Evolutionary conservation across 108 stramenopile genomes (phyloP).

Genomic region (Cyclotella kingstonii): DNA sequence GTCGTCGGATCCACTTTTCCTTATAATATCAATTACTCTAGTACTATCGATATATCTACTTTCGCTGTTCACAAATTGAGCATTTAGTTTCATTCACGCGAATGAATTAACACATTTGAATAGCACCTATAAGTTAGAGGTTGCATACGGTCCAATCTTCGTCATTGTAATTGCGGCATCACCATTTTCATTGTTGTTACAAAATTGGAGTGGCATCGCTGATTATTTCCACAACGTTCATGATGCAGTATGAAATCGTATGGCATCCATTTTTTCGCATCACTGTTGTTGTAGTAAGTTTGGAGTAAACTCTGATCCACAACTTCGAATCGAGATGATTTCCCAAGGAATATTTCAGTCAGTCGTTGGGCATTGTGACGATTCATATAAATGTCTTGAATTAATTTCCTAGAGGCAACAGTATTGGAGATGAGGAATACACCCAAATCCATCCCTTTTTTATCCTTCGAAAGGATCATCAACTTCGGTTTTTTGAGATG

Average conservation of each 20-base stretch:
- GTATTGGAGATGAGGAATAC: conserved; percentile 30
- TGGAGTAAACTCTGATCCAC: neutral
- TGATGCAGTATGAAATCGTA: conserved; percentile 16
- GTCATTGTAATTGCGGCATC: no score
- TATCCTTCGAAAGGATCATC: conserved; percentile 11
- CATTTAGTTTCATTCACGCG: no score
- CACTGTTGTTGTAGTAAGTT: conserved; percentile 8
- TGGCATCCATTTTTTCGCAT: conserved; percentile 1
- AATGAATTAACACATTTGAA: no score
- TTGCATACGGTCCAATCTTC: no score
- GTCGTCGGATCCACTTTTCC: no score
- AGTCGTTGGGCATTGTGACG: conserved; percentile 4
- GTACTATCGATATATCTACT: no score
- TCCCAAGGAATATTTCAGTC: conserved; percentile 1
- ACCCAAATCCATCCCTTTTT: conserved; percentile 19
- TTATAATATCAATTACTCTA: no score
- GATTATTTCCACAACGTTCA: neutral
- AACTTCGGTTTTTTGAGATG: conserved; percentile 12
- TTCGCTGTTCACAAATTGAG: no score
- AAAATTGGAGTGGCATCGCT: no score
- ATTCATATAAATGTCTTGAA: conserved; percentile 8
- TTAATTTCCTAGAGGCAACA: neutral
- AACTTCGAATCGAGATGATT: conserved; percentile 1
- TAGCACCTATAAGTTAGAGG: no score
- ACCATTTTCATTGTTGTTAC: no score